Evolutionary conservation across 441 rosid genomes (phyloP), one percentile per base, ranked within the genome.

Genomic region (Pelargonium australe): DNA sequence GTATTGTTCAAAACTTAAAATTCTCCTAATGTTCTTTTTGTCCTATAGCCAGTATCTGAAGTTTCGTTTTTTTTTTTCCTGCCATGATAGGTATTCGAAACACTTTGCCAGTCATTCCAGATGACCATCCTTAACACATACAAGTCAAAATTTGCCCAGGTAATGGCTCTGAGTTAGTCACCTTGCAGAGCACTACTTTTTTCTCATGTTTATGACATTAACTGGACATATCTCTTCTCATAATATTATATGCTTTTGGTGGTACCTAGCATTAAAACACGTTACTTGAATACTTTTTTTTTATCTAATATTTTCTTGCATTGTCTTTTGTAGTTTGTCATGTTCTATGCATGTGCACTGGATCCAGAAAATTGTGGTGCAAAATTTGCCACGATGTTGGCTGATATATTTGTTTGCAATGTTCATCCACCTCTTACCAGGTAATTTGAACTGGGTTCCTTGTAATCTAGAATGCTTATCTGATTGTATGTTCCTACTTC

Each of bases 121-220:
- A 67, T 77, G 49, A 84, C 84, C n/a, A 76, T 91, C 49, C 75
- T 94, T 70, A 82, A 68, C 69, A 86, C 91, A 0, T 79, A 83
- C 80, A 89, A 88, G 83, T 86, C 95, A 62, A 94, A 91, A 75
- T 82, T 94, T 74, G 67, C 92, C 40, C 97, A 94, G 94, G 99
- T 91, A 76, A 66, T 65, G 40, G 10, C 28, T 25, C 11, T 16
- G 23, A 11, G 8, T 9, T 67, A 61, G 25, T 68, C 6, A 37
- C 66, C 63, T 11, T n/a, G 0, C 55, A 14, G 34, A 2, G 65
- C 7, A 43, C 57, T 65, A 17, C 16, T 4, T 31, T 17, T 49
- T 2, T 55, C 20, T 55, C 61, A 14, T 16, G 17, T 28, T 13
- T 2, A 37, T 16, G 13, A 9, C 23, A 2, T 64, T 14, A 28